Percentiles rank a stretch among this genome's conserved stretches.
Conservation (phyloP, 257 asterid species). For the Petunia axillaris region DNA sequence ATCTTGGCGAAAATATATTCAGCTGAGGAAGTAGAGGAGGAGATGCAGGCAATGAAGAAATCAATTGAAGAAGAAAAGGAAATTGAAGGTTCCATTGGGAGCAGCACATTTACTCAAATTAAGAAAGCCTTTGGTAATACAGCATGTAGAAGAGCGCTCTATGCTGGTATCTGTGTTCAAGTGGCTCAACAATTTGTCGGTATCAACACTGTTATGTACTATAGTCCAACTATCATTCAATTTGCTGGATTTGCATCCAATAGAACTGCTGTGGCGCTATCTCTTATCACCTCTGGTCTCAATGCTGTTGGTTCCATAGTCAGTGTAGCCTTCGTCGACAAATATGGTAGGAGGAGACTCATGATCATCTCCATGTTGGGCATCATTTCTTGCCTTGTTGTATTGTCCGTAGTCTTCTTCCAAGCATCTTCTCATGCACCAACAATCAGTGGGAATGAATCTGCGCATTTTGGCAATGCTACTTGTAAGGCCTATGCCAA, state of each 20-base stretch:
- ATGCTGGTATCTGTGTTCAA: conserved; percentile 38
- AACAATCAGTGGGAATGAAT: background rate
- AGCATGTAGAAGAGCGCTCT: conserved; percentile 34
- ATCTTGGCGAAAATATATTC: conserved; percentile 48
- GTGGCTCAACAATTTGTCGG: conserved; percentile 47
- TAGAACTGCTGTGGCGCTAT: conserved; percentile 39
- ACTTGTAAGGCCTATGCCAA: conserved; percentile 22
- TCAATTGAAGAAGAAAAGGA: conserved; percentile 37
- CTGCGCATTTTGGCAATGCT: conserved; percentile 26
- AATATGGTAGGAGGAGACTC: conserved; percentile 36
- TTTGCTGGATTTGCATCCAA: conserved; percentile 46
- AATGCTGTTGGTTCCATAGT: conserved; percentile 40
- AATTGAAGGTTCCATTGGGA: conserved; percentile 27
- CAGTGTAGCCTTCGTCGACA: conserved; percentile 43
- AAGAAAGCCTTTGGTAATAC: conserved; percentile 12
- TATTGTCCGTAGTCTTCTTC: conserved; percentile 30
- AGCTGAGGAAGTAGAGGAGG: conserved; percentile 43
- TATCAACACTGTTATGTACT: conserved; percentile 42
- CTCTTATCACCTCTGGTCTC: conserved; percentile 45
- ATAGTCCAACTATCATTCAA: conserved; percentile 37
- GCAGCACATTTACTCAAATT: conserved; percentile 23
- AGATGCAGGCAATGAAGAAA: conserved; percentile 37
- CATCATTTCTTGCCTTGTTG: conserved; percentile 34
- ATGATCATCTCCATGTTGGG: conserved; percentile 42
- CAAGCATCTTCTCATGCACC: conserved; percentile 29